Evolutionary conservation across 768 basidiomycete genomes (phyloP).

Genomic region (Porphyrellus cyaneotinctus): DNA sequence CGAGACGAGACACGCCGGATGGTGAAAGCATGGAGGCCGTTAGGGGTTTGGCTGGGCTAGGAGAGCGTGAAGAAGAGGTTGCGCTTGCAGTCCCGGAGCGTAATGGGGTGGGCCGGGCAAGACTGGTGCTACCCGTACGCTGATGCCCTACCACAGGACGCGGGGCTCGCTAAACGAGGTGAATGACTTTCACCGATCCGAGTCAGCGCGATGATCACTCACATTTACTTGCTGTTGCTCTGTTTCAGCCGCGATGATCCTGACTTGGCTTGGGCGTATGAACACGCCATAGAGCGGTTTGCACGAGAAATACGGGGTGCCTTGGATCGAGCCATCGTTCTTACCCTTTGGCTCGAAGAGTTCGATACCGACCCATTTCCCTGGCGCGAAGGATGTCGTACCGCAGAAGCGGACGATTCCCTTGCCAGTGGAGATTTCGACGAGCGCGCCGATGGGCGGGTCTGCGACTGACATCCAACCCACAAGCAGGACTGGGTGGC

Average conservation of each 20-base stretch:
- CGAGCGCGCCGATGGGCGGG: constrained; percentile 64
- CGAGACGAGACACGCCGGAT: constrained; percentile 30
- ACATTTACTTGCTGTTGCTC: constrained; percentile 26
- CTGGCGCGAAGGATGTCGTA: constrained; percentile 73
- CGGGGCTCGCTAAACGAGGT: constrained; percentile 25
- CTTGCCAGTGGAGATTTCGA: constrained; percentile 73
- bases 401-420: constrained; percentile 88
- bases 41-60: constrained; percentile 55
- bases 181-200: background rate
- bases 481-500: constrained; percentile 5
- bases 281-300: constrained; percentile 79
- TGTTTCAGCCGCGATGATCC: constrained; percentile 41
- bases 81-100: constrained; percentile 36
- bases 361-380: constrained; percentile 96
- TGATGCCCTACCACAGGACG: constrained; percentile 50
- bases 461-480: constrained; percentile 36
- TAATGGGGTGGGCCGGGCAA: constrained; percentile 37
- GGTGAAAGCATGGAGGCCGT: constrained; percentile 29
- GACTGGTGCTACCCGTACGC: constrained; percentile 51
- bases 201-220: constrained; percentile 7
- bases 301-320: constrained; percentile 78
- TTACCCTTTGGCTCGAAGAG: constrained; percentile 81
- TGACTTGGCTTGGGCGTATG: constrained; percentile 82
- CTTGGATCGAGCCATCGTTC: constrained; percentile 90
- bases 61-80: constrained; percentile 54